Base-by-base conservation (phyloP, 345 rosid genomes). In the Moricandia moricandioides region DNA sequence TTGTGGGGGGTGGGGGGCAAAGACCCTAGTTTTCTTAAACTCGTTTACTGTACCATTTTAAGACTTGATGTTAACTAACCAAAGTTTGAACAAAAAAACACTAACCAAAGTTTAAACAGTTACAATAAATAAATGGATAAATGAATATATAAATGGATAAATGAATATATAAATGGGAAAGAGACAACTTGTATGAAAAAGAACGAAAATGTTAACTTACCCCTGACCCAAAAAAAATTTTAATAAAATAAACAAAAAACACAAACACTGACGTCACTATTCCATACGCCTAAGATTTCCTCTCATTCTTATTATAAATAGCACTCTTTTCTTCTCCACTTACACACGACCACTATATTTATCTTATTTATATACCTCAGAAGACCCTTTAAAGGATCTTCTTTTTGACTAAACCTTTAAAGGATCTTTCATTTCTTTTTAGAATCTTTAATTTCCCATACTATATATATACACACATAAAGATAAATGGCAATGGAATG, bases 401-500 rank as follows among this genome's bases (percentile, higher is more conserved):
- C 49, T 43, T 13, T 43, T 13, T 39, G 24, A 21, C 24, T 21
- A 21, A 21, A 21, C 24, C 24, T 35, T 29, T 29, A 2, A 7
- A 75, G 49, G 54, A 34, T 47, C 26, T 59, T 67, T 67, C 45
- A 24, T 47, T 47, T 14, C 8, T 21, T 40, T 40, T 12, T 35
- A 74, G 47, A 39, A 34, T 45, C 24, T 58, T 67, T 67, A 29
- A 21, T 49, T 49, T 16, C 24, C 55, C 14, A 4, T 40, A 39
- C 26, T 68, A 47, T 49, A 63, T n/a, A 3, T 43, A 13, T 12
- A 69, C 35, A 51, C 14, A 51, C 14, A 52, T n/a, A 49, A 9
- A 39, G 45, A 17, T 31, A 24, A 47, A 70, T 77, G 80, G 67
- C 76, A 45, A 77, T 47, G 80, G 26, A 77, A 57, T 77, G 80